These are phyloP conservation scores for Ustilago cynodontis DNA, from an alignment of 1,284 basidiomycete species.

Conservation along the genomic window DNA sequence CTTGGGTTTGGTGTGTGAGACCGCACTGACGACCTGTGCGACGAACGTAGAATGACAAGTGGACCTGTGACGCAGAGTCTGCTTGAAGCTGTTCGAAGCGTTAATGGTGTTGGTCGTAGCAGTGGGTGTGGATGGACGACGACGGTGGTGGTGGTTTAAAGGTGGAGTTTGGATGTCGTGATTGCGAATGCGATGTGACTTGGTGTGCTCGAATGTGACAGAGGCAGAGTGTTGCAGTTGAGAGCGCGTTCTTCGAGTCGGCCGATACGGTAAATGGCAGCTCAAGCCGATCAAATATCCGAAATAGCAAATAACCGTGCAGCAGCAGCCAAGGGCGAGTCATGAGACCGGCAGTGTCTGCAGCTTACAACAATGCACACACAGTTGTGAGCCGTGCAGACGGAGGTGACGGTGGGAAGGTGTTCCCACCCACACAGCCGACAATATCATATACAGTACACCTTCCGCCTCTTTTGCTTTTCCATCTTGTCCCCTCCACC, in stretches of 20 bases:
- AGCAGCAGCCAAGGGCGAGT: slow-evolving; percentile 14
- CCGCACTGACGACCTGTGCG: slow-evolving; percentile 13
- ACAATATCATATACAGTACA: neutral
- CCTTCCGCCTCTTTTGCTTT: neutral
- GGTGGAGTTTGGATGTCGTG: slow-evolving; percentile 10
- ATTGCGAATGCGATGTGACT: neutral
- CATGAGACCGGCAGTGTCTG: slow-evolving; percentile 16
- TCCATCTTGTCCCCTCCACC: neutral
- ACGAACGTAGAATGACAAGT: neutral
- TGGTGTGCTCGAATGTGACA: slow-evolving; percentile 2
- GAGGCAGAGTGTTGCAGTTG: slow-evolving; percentile 19
- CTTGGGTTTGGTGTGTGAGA: neutral
- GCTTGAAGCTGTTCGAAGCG: slow-evolving; percentile 2
- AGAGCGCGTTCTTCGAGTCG: slow-evolving; percentile 39
- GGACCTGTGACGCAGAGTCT: neutral
- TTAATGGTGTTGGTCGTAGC: slow-evolving; percentile 2
- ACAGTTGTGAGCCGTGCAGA: neutral
- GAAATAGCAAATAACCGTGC: slow-evolving; percentile 31
- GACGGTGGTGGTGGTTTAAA: neutral
- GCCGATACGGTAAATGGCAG: slow-evolving; percentile 15
- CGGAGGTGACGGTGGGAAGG: neutral
- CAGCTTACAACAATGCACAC: neutral
- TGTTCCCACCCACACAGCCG: neutral
- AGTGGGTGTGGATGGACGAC: slow-evolving; percentile 6
- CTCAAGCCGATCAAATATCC: slow-evolving; percentile 29